A percentile compares a stretch with the other conserved stretches of the same genome.
Evolutionary conservation across 2,329 filamentous ascomycete genomes (phyloP).

Genomic region (Cryoendolithus antarcticus): DNA sequence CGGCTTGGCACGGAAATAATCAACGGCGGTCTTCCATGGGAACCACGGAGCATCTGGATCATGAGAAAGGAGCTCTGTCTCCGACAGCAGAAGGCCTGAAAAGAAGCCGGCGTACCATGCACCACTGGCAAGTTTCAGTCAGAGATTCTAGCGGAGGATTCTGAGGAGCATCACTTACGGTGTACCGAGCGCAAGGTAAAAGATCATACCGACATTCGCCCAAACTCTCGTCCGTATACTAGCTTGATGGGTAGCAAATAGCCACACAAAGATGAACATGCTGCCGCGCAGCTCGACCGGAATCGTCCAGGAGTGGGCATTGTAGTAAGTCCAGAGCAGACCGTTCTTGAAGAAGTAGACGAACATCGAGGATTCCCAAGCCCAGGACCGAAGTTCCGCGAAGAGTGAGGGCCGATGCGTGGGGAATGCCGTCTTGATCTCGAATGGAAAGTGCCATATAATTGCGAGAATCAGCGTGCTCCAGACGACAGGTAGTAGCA

Average conservation of each 20-base stretch:
- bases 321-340: slow-evolving; percentile 17
- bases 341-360: slow-evolving; percentile 48
- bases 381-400: slow-evolving; percentile 39
- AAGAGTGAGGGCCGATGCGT: slow-evolving; percentile 27
- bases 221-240: slow-evolving; percentile 9
- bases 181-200: slow-evolving; percentile 10
- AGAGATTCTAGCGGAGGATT: no score
- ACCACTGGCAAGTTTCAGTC: slow-evolving; percentile 23
- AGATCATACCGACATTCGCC: slow-evolving; percentile 9
- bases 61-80: slow-evolving; percentile 44
- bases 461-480: slow-evolving; percentile 43
- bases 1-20: slow-evolving; percentile 6
- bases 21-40: slow-evolving; percentile 10
- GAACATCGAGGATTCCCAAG: slow-evolving; percentile 51
- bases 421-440: slow-evolving; percentile 28
- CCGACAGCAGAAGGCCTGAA: slow-evolving; percentile 48
- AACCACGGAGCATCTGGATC: slow-evolving; percentile 8
- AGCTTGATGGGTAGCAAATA: slow-evolving; percentile 38
- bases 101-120: slow-evolving; percentile 49
- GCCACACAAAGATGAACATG: slow-evolving; percentile 46
- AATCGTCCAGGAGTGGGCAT: slow-evolving; percentile 42
- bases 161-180: no score
- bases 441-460: slow-evolving; percentile 39
- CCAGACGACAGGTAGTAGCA: slow-evolving; percentile 39
- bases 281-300: slow-evolving; percentile 53